phyloP scores from a whole-genome alignment of 495 filamentous ascomycete species.

The Neurospora tetraspora region DNA sequence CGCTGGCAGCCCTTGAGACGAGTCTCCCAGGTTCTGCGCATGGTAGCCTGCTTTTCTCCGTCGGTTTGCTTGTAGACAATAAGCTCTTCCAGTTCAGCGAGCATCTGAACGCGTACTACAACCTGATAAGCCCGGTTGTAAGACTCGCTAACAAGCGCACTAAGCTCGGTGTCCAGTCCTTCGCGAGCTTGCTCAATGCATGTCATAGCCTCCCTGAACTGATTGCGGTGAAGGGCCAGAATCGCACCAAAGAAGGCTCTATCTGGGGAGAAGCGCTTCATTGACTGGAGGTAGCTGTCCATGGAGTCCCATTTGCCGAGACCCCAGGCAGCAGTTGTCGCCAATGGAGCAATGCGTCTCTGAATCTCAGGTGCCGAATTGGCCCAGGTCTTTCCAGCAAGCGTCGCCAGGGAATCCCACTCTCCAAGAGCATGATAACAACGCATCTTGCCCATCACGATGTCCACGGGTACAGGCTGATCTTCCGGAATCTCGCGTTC shows the following conservation, averaged over 20 bases:
- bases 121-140: slow-evolving; percentile 95
- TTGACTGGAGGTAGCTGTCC: slow-evolving; percentile 89
- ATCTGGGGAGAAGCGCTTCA: slow-evolving; percentile 88
- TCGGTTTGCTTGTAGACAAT: slow-evolving; percentile 92
- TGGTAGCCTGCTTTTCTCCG: slow-evolving; percentile 77
- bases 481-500: slow-evolving; percentile 54
- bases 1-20: slow-evolving; percentile 90
- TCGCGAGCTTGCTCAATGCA: slow-evolving; percentile 89
- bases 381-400: slow-evolving; percentile 89
- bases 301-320: slow-evolving; percentile 93
- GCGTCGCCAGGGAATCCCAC: slow-evolving; percentile 81
- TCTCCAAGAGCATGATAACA: slow-evolving; percentile 95
- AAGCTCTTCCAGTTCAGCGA: slow-evolving; percentile 95
- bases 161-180: slow-evolving; percentile 88
- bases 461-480: slow-evolving; percentile 62
- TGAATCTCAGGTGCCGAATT: slow-evolving; percentile 76
- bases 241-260: slow-evolving; percentile 96
- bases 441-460: slow-evolving; percentile 99
- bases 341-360: slow-evolving; percentile 79
- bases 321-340: slow-evolving; percentile 96
- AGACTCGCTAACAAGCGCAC: slow-evolving; percentile 86
- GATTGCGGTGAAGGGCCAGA: slow-evolving; percentile 84
- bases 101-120: slow-evolving; percentile 95
- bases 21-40: slow-evolving; percentile 91
- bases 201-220: slow-evolving; percentile 73